Evolutionary conservation across 495 filamentous ascomycete species (phyloP).

Genomic region (Pyronema domesticum): DNA sequence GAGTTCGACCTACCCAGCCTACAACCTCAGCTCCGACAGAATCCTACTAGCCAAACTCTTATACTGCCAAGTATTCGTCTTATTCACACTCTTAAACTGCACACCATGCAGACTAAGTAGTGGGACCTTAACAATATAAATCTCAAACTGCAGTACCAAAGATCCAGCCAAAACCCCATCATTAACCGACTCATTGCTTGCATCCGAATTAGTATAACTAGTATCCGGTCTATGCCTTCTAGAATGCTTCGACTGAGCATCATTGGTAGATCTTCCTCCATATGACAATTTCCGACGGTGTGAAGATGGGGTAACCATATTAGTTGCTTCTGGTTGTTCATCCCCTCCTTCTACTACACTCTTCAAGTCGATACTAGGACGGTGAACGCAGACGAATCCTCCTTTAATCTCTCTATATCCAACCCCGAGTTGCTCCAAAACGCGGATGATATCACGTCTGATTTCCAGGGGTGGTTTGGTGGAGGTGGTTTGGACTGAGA

Average conservation of each 20-base stretch:
- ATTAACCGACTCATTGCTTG: constrained; percentile 59
- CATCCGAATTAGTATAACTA: constrained; percentile 65
- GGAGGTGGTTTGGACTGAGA: constrained; percentile 93
- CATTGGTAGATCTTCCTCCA: constrained; percentile 32
- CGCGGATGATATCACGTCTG: constrained; percentile 77
- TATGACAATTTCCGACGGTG: constrained; percentile 73
- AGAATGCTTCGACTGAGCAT: constrained; percentile 8
- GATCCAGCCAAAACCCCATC: constrained; percentile 68
- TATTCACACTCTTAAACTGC: constrained; percentile 84
- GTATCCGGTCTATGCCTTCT: constrained; percentile 39
- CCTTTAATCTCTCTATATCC: constrained; percentile 82
- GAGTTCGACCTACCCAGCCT: not conserved
- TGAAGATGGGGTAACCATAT: constrained; percentile 35
- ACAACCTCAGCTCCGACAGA: constrained; percentile 70
- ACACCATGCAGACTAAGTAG: constrained; percentile 84
- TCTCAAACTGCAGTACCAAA: constrained; percentile 77
- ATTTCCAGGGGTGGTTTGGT: constrained; percentile 74
- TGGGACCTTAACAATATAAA: constrained; percentile 94
- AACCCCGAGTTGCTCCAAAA: constrained; percentile 71
- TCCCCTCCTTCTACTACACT: constrained; percentile 44
- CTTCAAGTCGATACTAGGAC: constrained; percentile 75
- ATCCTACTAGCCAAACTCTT: constrained; percentile 96
- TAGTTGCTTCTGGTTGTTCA: constrained; percentile 31
- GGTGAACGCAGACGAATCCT: constrained; percentile 75
- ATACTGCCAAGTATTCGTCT: constrained; percentile 94